Percentiles rank a stretch among this genome's conserved stretches.
These are phyloP conservation scores for Mycena filopes DNA, from an alignment of 768 basidiomycete species.

Conservation along the genomic window DNA sequence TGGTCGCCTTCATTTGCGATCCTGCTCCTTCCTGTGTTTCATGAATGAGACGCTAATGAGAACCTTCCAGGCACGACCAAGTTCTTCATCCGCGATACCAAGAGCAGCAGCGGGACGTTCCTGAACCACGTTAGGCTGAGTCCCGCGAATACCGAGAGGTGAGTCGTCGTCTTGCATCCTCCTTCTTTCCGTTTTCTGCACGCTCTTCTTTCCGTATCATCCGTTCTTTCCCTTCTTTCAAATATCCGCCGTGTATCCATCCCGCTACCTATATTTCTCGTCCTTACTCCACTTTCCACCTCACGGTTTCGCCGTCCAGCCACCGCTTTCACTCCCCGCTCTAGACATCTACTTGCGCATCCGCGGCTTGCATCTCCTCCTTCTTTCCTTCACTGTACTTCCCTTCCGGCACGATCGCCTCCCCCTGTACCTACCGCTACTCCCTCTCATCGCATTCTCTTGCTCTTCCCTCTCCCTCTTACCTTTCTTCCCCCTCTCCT, in stretches of 20 bases:
- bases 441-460: background rate
- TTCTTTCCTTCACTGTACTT: background rate
- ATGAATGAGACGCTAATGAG: no score
- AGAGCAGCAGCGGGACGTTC: constrained; percentile 92
- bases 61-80: constrained; percentile 42
- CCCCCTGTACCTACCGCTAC: background rate
- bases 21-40: no score
- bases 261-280: no score
- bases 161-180: constrained; percentile 46
- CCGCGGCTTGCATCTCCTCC: no score
- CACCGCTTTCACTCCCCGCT: no score
- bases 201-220: no score
- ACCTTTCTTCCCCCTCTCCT: background rate
- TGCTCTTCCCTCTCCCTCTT: background rate
- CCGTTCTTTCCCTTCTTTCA: no score
- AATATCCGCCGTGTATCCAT: no score
- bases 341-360: no score
- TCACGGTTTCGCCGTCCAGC: no score
- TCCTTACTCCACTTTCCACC: no score
- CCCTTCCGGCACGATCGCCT: background rate
- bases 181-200: background rate
- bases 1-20: no score
- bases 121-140: constrained; percentile 94
- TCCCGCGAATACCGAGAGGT: constrained; percentile 82
- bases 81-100: constrained; percentile 92